These are phyloP conservation scores for Hypholoma sublateritium DNA, from an alignment of 768 basidiomycete genomes.

Conservation along the genomic window DNA sequence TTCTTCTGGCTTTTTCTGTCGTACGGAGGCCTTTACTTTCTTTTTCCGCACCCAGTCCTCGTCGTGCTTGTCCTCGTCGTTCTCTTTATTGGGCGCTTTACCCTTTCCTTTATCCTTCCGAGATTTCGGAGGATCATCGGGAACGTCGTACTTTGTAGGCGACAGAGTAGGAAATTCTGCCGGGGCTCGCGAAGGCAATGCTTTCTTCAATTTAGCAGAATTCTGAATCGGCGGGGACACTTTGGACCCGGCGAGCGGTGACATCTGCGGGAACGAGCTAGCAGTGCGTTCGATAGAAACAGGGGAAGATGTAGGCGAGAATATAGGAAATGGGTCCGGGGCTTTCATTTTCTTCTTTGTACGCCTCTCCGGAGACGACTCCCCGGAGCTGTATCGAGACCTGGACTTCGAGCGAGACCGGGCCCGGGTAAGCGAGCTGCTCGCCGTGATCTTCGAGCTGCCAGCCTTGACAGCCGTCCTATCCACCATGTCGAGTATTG, in stretches of 20 bases:
- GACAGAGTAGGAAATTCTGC: slow-evolving; percentile 19
- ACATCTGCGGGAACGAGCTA: slow-evolving; percentile 5
- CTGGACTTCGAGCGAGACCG: slow-evolving; percentile 3
- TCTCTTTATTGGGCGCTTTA: slow-evolving; percentile 13
- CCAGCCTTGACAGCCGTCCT: neutral
- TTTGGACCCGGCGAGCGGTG: slow-evolving; percentile 5
- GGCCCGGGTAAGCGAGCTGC: neutral
- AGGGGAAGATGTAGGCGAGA: neutral
- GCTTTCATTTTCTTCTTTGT: slow-evolving; percentile 5
- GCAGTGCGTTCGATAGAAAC: neutral
- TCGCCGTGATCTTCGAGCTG: too few species aligned
- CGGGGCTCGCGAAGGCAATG: slow-evolving; percentile 1
- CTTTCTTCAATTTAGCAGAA: neutral
- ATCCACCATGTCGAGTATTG: neutral
- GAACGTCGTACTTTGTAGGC: slow-evolving; percentile 2
- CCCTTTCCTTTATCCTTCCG: slow-evolving; percentile 17
- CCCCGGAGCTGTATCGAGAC: slow-evolving; percentile 2
- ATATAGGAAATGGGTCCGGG: slow-evolving; percentile 4
- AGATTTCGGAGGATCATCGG: neutral
- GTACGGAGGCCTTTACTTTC: slow-evolving; percentile 5
- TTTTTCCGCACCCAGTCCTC: slow-evolving; percentile 5
- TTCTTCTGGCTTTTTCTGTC: slow-evolving; percentile 15
- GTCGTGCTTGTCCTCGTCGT: slow-evolving; percentile 5
- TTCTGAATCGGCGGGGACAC: neutral
- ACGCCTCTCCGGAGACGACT: neutral